Evolutionary conservation across 176 grass and related monocot species (phyloP), one percentile per base, ranked within the genome.

Genomic region (Carex parvula): DNA sequence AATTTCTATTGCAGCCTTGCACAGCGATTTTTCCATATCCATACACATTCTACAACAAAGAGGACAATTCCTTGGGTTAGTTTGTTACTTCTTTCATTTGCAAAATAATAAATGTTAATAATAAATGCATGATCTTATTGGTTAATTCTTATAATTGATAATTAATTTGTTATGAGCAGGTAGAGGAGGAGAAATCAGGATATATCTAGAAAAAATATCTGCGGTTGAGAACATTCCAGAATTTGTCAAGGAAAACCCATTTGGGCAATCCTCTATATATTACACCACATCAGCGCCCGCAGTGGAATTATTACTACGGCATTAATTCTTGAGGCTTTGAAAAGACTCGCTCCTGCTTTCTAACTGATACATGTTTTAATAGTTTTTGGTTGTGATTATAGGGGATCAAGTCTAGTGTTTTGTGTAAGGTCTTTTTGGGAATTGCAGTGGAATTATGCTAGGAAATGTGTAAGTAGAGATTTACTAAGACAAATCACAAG

Each of bases 201-300:
- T 89, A 61, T 98, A 94, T 91, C 26, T 98, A 52, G 91, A 98
- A 83, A 81, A 86, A n/a, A 39, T 98, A 20, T 81, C 86, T 0
- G 35, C 60, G 81, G 84, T 88, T 87, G 84, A 89, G 84, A 83
- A 98, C 84, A 91, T 98, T 56, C 86, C 85, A 78, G 5, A 46
- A 53, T 94, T 83, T 41, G 76, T 98, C 83, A 83, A 66, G 64
- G 79, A 98, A 13, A 59, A 94, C 84, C 91, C 95, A 60, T 98
- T 94, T 66, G 95, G 92, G 10, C 92, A 94, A 88, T 82, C 91
- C 30, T 89, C 87, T 50, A 94, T n/a, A n/a, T n/a, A n/a, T 98
- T 67, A 80, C 86, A 54, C 70, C 42, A 41, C 84, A 91, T 42
- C 6, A 42, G 41, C 41, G 1, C 90, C 86, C 95, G 18, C 44